phyloP scores from a whole-genome alignment of 345 rosid genomes.

The Citrus medica region DNA sequence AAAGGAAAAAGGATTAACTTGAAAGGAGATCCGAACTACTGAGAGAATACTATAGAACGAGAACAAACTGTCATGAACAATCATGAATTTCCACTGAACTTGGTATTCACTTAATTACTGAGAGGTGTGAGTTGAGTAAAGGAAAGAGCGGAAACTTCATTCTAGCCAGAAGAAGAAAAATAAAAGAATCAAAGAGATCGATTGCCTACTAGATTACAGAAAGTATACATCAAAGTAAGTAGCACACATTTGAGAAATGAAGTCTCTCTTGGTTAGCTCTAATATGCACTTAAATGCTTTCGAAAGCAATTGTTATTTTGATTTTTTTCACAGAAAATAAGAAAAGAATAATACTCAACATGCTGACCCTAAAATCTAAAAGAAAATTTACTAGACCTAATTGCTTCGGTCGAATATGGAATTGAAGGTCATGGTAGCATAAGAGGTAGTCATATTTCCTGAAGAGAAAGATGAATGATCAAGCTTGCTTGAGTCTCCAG shows the following conservation, averaged over 20 bases:
- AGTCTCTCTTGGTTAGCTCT: background rate
- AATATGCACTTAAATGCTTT: background rate
- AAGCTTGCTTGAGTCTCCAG: slow-evolving; percentile 15
- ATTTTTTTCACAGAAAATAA: background rate
- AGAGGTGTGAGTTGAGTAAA: background rate
- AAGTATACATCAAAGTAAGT: slow-evolving; percentile 1
- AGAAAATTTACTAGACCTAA: slow-evolving; percentile 2
- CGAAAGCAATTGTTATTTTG: background rate
- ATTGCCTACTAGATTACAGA: background rate
- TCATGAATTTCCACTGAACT: background rate
- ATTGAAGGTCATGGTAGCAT: slow-evolving; percentile 62
- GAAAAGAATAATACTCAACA: background rate
- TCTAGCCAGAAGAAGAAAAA: background rate
- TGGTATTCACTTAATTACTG: background rate
- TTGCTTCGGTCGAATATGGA: slow-evolving; percentile 51
- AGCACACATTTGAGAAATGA: background rate
- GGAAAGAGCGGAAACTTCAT: background rate
- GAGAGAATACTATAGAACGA: background rate
- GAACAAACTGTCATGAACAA: background rate
- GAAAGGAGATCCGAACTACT: background rate
- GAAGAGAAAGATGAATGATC: slow-evolving; percentile 31
- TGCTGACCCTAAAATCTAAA: background rate
- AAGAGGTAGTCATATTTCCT: slow-evolving; percentile 27
- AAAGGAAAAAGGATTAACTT: background rate
- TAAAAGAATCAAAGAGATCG: background rate